These are phyloP conservation scores for Microbotryomycetes sp. DNA, from an alignment of 1,284 basidiomycete species.

Conservation along the genomic window DNA sequence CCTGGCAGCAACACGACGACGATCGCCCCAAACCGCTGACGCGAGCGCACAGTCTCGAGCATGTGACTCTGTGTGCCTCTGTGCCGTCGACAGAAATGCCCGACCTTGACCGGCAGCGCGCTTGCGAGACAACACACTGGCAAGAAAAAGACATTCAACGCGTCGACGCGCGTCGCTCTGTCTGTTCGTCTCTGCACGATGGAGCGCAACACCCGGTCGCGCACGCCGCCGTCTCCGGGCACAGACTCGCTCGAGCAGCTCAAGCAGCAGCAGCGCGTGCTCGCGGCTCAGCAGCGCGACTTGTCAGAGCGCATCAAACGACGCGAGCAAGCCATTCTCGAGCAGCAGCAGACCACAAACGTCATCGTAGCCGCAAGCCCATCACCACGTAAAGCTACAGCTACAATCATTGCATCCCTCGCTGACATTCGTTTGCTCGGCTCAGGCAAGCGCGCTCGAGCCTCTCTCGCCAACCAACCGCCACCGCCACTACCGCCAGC, in stretches of 20 bases:
- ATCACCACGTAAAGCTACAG: background rate
- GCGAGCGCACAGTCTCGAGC: background rate
- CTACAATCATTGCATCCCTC: too few species aligned
- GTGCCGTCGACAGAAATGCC: too few species aligned
- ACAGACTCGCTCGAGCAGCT: background rate
- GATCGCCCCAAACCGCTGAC: background rate
- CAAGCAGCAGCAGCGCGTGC: background rate
- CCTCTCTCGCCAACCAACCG: background rate
- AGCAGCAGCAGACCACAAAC: background rate
- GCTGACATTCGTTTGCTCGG: background rate
- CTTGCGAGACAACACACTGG: too few species aligned
- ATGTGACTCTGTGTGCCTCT: too few species aligned
- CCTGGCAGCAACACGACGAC: background rate
- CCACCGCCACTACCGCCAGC: background rate
- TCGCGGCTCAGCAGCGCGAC: background rate
- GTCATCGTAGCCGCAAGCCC: background rate
- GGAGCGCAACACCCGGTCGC: background rate
- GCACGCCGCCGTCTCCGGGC: background rate
- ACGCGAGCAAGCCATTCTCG: background rate
- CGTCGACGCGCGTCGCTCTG: background rate
- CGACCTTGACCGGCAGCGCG: too few species aligned
- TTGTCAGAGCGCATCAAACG: background rate
- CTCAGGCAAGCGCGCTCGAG: background rate
- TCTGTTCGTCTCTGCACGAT: background rate
- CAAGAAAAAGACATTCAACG: background rate